Percentiles rank a stretch among this genome's conserved stretches.
phyloP scores from a whole-genome alignment of 768 basidiomycete genomes.

The Tricholoma matsutake region DNA sequence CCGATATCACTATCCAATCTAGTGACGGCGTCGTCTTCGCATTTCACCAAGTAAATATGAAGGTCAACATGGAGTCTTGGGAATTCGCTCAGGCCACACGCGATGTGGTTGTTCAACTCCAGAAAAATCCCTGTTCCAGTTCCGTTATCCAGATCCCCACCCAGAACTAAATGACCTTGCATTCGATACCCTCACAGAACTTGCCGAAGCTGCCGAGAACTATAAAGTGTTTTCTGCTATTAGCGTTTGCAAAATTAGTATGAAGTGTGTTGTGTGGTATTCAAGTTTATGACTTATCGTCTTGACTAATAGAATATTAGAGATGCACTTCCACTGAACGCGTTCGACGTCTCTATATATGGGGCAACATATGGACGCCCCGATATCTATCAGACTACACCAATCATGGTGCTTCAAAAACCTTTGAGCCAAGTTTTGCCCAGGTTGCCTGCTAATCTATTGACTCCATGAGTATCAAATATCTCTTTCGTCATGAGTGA shows the following conservation, averaged over 20 bases:
- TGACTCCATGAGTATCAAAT: neutral
- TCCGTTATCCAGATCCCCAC: too few species aligned
- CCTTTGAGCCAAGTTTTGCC: neutral
- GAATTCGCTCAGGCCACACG: too few species aligned
- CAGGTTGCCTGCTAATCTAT: neutral
- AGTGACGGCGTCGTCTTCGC: too few species aligned
- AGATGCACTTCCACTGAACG: neutral
- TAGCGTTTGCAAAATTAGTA: slow-evolving; percentile 2
- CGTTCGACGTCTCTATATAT: neutral
- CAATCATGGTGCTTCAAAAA: neutral
- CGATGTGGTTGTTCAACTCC: too few species aligned
- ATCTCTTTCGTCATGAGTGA: too few species aligned
- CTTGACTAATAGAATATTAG: neutral
- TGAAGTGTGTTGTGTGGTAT: neutral
- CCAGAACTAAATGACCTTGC: neutral
- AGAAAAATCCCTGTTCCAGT: too few species aligned
- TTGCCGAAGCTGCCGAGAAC: slow-evolving; percentile 10
- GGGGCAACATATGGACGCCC: neutral
- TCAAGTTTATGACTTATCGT: neutral
- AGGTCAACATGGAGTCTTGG: too few species aligned
- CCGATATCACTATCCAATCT: too few species aligned
- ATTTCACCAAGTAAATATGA: too few species aligned
- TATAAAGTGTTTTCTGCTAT: slow-evolving; percentile 4
- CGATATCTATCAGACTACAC: neutral
- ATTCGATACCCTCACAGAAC: neutral